These are phyloP conservation scores for Phytophthora litchii DNA, from an alignment of 352 stramenopile species.

Conservation along the genomic window DNA sequence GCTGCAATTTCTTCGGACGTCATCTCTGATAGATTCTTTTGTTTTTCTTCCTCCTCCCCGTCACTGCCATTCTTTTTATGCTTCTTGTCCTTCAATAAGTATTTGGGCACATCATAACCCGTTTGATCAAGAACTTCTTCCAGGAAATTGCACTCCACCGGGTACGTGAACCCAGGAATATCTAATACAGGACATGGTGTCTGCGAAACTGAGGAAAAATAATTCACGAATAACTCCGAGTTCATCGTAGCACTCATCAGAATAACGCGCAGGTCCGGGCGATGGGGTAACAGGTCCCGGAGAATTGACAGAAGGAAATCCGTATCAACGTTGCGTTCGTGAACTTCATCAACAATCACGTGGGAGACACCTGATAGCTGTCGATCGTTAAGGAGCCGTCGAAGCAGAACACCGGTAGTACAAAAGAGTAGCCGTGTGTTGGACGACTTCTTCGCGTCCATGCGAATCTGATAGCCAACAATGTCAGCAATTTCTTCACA, in stretches of 20 bases:
- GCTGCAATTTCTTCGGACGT: conserved; percentile 58
- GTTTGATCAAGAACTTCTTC: conserved; percentile 76
- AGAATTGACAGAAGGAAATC: conserved; percentile 96
- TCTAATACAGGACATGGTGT: conserved; percentile 73
- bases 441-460: conserved; percentile 90
- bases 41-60: conserved; percentile 29
- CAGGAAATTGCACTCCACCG: conserved; percentile 78
- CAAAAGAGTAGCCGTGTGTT: conserved; percentile 95
- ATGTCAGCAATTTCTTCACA: conserved; percentile 87
- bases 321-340: conserved; percentile 97
- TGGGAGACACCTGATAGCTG: conserved; percentile 92
- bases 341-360: conserved; percentile 99
- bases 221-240: conserved; percentile 86
- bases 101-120: conserved; percentile 64
- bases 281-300: conserved; percentile 73
- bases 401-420: conserved; percentile 95
- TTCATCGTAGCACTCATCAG: conserved; percentile 98
- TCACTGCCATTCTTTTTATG: conserved; percentile 48
- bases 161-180: conserved; percentile 88
- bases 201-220: conserved; percentile 70
- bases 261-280: conserved; percentile 89
- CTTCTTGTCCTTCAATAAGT: conserved; percentile 61
- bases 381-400: conserved; percentile 91
- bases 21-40: conserved; percentile 38
- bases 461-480: conserved; percentile 96